Percentiles rank a stretch among this genome's conserved stretches.
Conservation (phyloP, 2,329 filamentous ascomycete genomes). For the Epichloe coenophiala region DNA sequence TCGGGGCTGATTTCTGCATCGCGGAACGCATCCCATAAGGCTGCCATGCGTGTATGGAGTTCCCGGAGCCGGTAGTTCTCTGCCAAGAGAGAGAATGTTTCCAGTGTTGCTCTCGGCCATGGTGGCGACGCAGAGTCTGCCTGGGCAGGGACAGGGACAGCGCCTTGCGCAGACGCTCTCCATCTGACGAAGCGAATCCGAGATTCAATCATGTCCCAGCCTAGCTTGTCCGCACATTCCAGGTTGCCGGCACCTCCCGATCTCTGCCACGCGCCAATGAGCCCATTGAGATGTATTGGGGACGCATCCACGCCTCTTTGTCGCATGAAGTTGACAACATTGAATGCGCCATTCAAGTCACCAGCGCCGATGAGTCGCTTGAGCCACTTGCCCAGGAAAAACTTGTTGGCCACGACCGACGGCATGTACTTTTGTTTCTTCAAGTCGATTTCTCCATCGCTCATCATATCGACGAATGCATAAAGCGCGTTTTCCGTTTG, state of each 20-base stretch:
- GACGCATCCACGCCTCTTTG: slow-evolving; percentile 53
- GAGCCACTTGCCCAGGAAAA: slow-evolving; percentile 81
- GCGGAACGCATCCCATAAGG: slow-evolving; percentile 48
- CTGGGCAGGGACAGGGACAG: background rate
- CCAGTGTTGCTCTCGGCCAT: slow-evolving; percentile 50
- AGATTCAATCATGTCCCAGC: slow-evolving; percentile 63
- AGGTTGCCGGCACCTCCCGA: slow-evolving; percentile 39
- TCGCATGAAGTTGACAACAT: slow-evolving; percentile 65
- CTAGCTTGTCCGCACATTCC: slow-evolving; percentile 52
- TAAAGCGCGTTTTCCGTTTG: slow-evolving; percentile 55
- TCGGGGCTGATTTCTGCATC: slow-evolving; percentile 53
- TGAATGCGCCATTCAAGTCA: slow-evolving; percentile 55
- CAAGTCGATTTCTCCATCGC: slow-evolving; percentile 39
- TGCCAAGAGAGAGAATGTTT: slow-evolving; percentile 66
- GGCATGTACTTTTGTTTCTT: slow-evolving; percentile 31
- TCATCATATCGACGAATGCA: slow-evolving; percentile 85
- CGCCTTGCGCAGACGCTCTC: slow-evolving; percentile 17
- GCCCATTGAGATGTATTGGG: slow-evolving; percentile 65
- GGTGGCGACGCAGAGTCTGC: slow-evolving; percentile 5
- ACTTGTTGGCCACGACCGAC: slow-evolving; percentile 50
- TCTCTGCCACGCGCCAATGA: slow-evolving; percentile 68
- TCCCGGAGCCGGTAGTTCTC: slow-evolving; percentile 55
- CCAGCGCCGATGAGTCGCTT: slow-evolving; percentile 66
- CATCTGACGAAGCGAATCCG: slow-evolving; percentile 49
- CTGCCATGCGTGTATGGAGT: slow-evolving; percentile 41